Conservation (phyloP, 108 stramenopile genomes). For the Cyclotella distinguenda region DNA sequence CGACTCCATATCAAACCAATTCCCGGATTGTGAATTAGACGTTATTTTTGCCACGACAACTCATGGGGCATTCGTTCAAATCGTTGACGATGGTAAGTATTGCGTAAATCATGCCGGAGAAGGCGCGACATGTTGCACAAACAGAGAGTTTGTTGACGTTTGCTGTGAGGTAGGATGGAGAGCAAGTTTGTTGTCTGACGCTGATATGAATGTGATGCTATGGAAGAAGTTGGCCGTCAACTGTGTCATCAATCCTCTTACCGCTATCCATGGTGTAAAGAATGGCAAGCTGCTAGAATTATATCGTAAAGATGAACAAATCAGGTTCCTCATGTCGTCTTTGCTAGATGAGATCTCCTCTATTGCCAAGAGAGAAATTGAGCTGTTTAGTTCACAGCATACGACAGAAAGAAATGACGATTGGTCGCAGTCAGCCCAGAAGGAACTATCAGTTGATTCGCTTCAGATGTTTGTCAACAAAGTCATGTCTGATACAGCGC, state of each 20-base stretch:
- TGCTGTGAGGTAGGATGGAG: slow-evolving; percentile 22
- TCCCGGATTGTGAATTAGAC: slow-evolving; percentile 7
- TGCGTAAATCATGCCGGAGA: slow-evolving; percentile 38
- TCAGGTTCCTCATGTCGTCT: neutral
- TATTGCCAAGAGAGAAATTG: slow-evolving; percentile 31
- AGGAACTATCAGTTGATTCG: slow-evolving; percentile 14
- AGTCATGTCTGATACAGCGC: slow-evolving; percentile 61
- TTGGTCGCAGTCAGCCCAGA: slow-evolving; percentile 1
- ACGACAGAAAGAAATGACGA: neutral
- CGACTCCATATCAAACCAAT: slow-evolving; percentile 27
- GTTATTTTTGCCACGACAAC: slow-evolving; percentile 41
- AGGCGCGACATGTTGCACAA: slow-evolving; percentile 28
- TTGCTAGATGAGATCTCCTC: slow-evolving; percentile 41
- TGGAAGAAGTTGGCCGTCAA: slow-evolving; percentile 78
- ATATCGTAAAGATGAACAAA: neutral
- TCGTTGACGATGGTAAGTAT: slow-evolving; percentile 1
- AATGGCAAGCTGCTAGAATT: slow-evolving; percentile 27
- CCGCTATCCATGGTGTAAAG: slow-evolving; percentile 45
- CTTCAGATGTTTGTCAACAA: slow-evolving; percentile 51
- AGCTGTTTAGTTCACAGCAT: neutral
- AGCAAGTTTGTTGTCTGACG: neutral
- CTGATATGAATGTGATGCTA: slow-evolving; percentile 53
- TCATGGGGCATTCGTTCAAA: slow-evolving; percentile 29
- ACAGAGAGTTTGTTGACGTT: slow-evolving; percentile 17
- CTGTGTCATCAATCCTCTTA: slow-evolving; percentile 78